These are phyloP conservation scores for Rhodotorula sp. DNA, from an alignment of 1,284 basidiomycete species.

Conservation along the genomic window DNA sequence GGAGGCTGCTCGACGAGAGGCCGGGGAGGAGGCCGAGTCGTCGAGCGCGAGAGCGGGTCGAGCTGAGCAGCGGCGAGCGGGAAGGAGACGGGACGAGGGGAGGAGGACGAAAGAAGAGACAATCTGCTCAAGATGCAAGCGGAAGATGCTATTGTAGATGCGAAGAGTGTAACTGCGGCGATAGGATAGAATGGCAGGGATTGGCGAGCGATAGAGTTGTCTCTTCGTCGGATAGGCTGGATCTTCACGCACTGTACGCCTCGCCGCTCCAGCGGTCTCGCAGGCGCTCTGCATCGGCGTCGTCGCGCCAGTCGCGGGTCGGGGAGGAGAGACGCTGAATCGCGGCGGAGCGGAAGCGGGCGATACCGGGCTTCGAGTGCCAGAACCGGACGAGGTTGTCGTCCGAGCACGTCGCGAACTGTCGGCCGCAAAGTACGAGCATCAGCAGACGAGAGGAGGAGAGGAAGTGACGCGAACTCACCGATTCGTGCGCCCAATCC, in stretches of 20 bases:
- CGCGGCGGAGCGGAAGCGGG: slow-evolving; percentile 6
- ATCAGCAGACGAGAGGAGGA: neutral
- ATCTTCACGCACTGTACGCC: neutral
- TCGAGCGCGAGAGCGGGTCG: no score
- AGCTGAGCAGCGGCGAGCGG: no score
- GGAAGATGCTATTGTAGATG: neutral
- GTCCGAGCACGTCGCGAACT: slow-evolving; percentile 42
- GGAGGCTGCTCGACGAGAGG: no score
- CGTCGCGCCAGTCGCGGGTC: slow-evolving; percentile 2
- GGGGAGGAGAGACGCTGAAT: neutral
- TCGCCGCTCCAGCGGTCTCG: slow-evolving; percentile 12
- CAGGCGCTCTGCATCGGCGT: neutral
- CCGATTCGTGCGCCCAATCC: slow-evolving; percentile 39
- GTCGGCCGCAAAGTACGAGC: neutral
- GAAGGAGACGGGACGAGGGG: no score
- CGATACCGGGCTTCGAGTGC: slow-evolving; percentile 20
- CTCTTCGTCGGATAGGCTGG: neutral
- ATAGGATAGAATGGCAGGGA: neutral
- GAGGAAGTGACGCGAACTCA: neutral
- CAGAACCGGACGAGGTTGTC: slow-evolving; percentile 40
- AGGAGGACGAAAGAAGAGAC: no score
- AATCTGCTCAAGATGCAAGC: no score
- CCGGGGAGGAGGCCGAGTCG: no score
- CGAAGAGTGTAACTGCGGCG: neutral
- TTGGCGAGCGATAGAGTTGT: neutral